phyloP scores from a whole-genome alignment of 345 rosid species.

The Salix suchowensis region DNA sequence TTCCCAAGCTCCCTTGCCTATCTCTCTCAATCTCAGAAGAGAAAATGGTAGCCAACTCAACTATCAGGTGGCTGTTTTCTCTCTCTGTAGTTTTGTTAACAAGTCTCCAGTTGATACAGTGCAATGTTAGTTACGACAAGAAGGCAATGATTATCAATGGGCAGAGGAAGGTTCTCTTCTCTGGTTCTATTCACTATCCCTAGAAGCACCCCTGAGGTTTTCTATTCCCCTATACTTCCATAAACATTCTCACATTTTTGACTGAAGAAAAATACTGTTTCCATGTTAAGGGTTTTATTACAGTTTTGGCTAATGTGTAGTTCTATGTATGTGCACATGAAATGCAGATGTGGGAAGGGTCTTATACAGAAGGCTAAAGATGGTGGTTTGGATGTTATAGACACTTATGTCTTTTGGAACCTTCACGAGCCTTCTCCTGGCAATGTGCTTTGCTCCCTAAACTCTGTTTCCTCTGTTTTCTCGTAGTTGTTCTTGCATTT shows the following conservation, averaged over 20 bases:
- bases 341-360: slow-evolving; percentile 34
- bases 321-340: background rate
- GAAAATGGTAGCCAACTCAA: slow-evolving; percentile 34
- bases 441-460: slow-evolving; percentile 5
- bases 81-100: slow-evolving; percentile 23
- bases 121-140: slow-evolving; percentile 45
- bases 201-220: slow-evolving; percentile 59
- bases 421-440: slow-evolving; percentile 33
- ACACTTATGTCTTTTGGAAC: slow-evolving; percentile 31
- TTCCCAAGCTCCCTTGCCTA: slow-evolving; percentile 3
- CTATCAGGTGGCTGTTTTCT: slow-evolving; percentile 24
- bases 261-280: slow-evolving; percentile 12
- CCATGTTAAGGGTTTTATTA: background rate
- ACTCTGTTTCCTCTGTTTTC: background rate
- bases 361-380: slow-evolving; percentile 29
- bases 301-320: background rate
- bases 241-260: background rate
- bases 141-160: slow-evolving; percentile 57
- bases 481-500: background rate
- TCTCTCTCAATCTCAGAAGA: background rate
- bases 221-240: no score
- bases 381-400: slow-evolving; percentile 26
- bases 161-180: slow-evolving; percentile 50
- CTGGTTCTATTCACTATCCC: slow-evolving; percentile 75
- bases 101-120: slow-evolving; percentile 15